phyloP scores from a whole-genome alignment of 148 eudicot species.

The Bassia scoparia region DNA sequence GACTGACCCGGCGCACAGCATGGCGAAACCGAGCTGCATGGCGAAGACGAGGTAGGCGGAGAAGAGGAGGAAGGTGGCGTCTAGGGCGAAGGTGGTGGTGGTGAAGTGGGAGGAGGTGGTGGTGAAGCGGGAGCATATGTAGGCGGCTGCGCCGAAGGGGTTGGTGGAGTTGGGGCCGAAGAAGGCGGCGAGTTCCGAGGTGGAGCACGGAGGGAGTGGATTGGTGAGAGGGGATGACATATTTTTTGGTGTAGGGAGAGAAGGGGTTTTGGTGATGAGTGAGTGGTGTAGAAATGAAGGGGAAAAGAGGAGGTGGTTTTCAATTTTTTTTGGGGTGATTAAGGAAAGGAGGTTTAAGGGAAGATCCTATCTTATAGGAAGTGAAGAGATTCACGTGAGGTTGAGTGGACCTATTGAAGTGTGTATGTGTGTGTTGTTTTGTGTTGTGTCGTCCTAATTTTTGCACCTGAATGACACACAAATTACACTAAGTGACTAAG shows the following conservation, averaged over 20 bases:
- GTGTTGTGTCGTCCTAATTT: too few species aligned
- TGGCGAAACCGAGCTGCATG: conserved; percentile 87
- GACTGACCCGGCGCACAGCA: conserved; percentile 89
- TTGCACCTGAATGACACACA: too few species aligned
- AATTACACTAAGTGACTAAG: too few species aligned
- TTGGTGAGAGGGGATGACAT: conserved; percentile 13
- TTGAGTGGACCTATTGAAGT: background rate
- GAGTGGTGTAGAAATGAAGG: background rate
- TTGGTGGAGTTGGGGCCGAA: conserved; percentile 38
- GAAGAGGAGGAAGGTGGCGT: conserved; percentile 68
- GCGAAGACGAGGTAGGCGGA: conserved; percentile 83
- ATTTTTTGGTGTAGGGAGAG: background rate
- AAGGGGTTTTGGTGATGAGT: background rate
- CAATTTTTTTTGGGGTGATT: background rate
- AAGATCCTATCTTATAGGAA: conserved; percentile 8
- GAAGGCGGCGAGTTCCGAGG: conserved; percentile 35
- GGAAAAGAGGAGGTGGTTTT: background rate
- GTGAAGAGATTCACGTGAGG: conserved; percentile 7
- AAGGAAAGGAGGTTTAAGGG: background rate
- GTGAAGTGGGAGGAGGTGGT: conserved; percentile 50
- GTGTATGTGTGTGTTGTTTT: too few species aligned
- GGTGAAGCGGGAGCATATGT: conserved; percentile 49
- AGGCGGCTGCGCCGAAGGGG: conserved; percentile 47
- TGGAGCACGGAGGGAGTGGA: conserved; percentile 26
- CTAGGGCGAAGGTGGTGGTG: conserved; percentile 45